phyloP scores from a whole-genome alignment of 2,329 filamentous ascomycete species.

The Paraphaeosphaeria minitans region DNA sequence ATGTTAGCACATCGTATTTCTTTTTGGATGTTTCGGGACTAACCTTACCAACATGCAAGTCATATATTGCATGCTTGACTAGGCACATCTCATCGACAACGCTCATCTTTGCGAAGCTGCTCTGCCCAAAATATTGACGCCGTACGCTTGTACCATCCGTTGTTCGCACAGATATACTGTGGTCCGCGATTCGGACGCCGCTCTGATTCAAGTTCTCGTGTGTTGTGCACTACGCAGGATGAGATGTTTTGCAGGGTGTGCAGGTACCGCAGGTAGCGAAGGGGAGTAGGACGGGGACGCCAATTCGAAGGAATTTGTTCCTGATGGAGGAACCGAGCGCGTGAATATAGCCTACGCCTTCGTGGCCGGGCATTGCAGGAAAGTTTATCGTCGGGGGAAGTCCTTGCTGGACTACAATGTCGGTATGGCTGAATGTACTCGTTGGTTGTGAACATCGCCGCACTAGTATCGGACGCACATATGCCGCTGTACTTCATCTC shows the following conservation, averaged over 20 bases:
- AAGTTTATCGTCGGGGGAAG: slow-evolving; percentile 24
- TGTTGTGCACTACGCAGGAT: background rate
- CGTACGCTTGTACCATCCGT: background rate
- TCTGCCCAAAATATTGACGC: background rate
- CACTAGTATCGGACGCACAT: slow-evolving; percentile 37
- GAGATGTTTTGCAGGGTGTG: background rate
- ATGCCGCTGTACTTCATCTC: slow-evolving; percentile 60
- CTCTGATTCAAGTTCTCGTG: background rate
- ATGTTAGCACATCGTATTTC: background rate
- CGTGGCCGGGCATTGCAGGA: background rate
- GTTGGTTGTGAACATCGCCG: background rate
- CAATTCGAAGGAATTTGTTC: background rate
- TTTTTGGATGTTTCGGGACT: background rate
- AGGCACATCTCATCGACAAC: background rate
- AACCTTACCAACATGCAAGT: background rate
- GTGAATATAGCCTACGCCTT: background rate
- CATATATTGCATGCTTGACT: background rate
- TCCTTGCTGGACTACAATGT: slow-evolving; percentile 52
- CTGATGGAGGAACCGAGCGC: background rate
- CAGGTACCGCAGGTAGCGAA: background rate
- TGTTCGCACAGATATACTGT: background rate
- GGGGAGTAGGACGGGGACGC: background rate
- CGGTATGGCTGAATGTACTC: slow-evolving; percentile 49
- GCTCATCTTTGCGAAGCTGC: background rate
- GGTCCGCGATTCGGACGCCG: background rate